These are phyloP conservation scores for Metrosideros polymorpha DNA, from an alignment of 441 rosid species.

Conservation along the genomic window DNA sequence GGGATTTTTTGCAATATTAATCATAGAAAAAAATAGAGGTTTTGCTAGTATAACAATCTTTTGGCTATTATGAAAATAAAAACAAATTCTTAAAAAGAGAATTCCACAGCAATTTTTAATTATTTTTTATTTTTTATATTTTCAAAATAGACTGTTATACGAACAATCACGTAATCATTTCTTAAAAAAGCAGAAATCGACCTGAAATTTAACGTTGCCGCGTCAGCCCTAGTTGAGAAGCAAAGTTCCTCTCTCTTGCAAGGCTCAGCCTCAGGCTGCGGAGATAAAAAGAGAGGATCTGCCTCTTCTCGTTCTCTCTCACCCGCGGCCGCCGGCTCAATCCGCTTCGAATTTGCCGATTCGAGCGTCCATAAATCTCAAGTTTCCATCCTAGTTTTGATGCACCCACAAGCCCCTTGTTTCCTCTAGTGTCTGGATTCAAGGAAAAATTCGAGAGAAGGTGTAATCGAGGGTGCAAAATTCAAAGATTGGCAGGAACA, in stretches of 20 bases:
- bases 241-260: background rate
- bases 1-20: too few species aligned
- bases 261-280: background rate
- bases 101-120: too few species aligned
- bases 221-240: background rate
- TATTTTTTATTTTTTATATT: too few species aligned
- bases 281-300: background rate
- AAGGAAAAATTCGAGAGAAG: conserved; percentile 29
- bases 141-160: too few species aligned
- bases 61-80: too few species aligned
- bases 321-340: background rate
- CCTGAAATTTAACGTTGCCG: background rate
- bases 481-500: conserved; percentile 10
- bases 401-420: conserved; percentile 46
- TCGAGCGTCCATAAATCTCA: background rate
- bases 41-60: too few species aligned
- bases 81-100: too few species aligned
- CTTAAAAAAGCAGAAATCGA: background rate
- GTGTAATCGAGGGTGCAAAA: conserved; percentile 22
- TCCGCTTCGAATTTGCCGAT: background rate
- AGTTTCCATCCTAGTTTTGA: background rate
- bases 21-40: too few species aligned
- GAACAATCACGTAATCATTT: too few species aligned
- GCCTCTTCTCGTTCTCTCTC: background rate
- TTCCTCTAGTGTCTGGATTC: conserved; percentile 24